Base-by-base conservation (phyloP, 2,329 filamentous ascomycete genomes). In the Ploettnerulaceae sp. region DNA sequence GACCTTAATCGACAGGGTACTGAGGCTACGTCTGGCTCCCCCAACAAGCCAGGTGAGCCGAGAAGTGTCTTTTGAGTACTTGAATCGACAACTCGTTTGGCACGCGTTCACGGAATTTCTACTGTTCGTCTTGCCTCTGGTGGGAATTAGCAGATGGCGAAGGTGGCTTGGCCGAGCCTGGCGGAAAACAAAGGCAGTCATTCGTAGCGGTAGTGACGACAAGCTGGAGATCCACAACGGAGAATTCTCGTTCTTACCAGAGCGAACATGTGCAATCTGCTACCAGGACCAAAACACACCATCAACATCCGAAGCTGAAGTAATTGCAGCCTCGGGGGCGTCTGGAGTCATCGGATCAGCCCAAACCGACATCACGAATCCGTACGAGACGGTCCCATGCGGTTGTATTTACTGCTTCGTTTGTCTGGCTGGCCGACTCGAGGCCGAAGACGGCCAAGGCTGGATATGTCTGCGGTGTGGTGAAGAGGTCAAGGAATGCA, bases 41-140 rank as follows among this genome's bases (percentile, higher is more conserved):
- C 85, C 86, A 4, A 90, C 85, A 3, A 89, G 80, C 61, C 87
- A 95, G 63, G 85, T 94, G 54, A 88, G 81, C 63, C 79, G 91
- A 24, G 89, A 97, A 67, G 90, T 98, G 20, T 95, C 88, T 1
- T 97, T 98, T 64, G 93, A 98, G 68, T 97, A 96, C 61, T 79
- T 97, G 39, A 98, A 98, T 66, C 83, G 93, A 37, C 93, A 98
- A 69, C 80, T 98, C 8, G 93, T 98, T 28, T 98, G 93, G 93
- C 93, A 98, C 68, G 93, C 93, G n/a, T 95, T 98, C 61, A 98
- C 93, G 20, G 93, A 98, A 65, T 98, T 98, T 60, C 73, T 98
- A n/a, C 77, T 98, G 24, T 98, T 97, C 66, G 78, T 97, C 14
- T 75, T 98, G n/a, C 93, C 93, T 0, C 76, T 98, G n/a, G 86